Base-by-base conservation (phyloP, 192 early-diverging fungal species). In the Chytriomyces confervae region DNA sequence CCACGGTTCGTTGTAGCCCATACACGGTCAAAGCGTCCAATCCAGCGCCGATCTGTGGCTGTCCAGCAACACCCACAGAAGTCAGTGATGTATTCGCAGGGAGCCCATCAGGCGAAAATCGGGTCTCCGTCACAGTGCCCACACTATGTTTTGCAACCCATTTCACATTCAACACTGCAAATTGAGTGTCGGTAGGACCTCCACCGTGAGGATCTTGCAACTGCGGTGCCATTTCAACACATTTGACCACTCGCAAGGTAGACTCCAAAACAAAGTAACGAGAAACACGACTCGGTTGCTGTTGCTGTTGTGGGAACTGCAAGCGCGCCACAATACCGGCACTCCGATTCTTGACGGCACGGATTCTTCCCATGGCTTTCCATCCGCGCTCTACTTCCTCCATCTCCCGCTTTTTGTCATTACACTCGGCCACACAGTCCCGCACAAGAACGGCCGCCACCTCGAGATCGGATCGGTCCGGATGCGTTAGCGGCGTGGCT, bases 361-460 rank as follows among this genome's bases (percentile, higher is more conserved):
- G 67, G 50, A 76, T 76, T n/a, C 74, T 20, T 16, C 44, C 16
- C 24, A 83, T 69, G 48, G 77, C 51, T 13, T 71, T 72, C 46
- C 82, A 45, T 6, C 83, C 85, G 48, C 66, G 57, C 11, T 85
- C 77, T 48, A 45, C n/a, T 46, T 80, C 77, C 82, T 94, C 93
- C 65, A 84, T 86, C 78, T 73, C 92, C 76, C 86, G 92, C 87
- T 90, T 95, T 77, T 87, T 93, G 50, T 96, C 96, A 83, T 99
- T 98, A 6, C 93, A 92, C 44, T 95, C 90, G 49, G 87, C 87
- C 5, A 96, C 90, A 20, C 91, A 87, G 8, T 76, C 71, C 63
- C 92, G 86, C 0, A 96, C 87, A 66, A 91, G 90, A n/a, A 84
- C 87, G 7, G 91, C 79, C 11, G 95, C 95, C 36, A 82, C 72